Conservation (phyloP, 306 rosid genomes). For the Corylus americana region DNA sequence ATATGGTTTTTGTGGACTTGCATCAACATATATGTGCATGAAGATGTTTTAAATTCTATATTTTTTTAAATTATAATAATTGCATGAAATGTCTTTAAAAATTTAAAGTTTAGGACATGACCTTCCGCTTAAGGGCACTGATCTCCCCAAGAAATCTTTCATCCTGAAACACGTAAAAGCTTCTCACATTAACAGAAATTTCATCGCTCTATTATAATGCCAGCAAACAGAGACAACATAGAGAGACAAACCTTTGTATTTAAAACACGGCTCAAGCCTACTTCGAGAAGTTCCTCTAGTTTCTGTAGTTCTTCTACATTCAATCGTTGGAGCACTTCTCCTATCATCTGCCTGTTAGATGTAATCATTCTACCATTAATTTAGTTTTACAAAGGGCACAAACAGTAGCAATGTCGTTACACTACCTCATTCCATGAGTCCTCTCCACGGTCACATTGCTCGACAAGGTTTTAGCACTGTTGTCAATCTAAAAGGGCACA, state of each 20-base stretch:
- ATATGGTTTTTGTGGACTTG: too few species aligned
- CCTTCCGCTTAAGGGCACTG: slow-evolving; percentile 34
- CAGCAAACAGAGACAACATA: neutral
- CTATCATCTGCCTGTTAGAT: slow-evolving; percentile 30
- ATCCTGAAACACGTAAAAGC: slow-evolving; percentile 23
- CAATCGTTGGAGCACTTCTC: slow-evolving; percentile 36
- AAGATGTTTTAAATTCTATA: neutral
- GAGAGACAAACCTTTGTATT: slow-evolving; percentile 24
- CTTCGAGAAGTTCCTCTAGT: slow-evolving; percentile 23
- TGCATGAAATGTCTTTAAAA: neutral
- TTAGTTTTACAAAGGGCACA: too few species aligned
- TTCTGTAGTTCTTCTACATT: slow-evolving; percentile 24
- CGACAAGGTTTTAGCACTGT: slow-evolving; percentile 10
- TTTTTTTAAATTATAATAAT: neutral
- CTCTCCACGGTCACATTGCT: slow-evolving; percentile 26
- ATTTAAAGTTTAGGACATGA: neutral
- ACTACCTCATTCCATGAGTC: slow-evolving; percentile 34
- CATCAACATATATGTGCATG: too few species aligned
- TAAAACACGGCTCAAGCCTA: slow-evolving; percentile 24
- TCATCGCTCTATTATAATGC: neutral
- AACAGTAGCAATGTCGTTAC: neutral
- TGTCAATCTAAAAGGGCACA: slow-evolving; percentile 22
- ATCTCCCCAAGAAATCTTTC: slow-evolving; percentile 20
- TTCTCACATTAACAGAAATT: neutral
- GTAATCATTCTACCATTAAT: neutral